A percentile compares a stretch with the other conserved stretches of the same genome.
Conservation (phyloP, 2,329 filamentous ascomycete species). For the Ascosphaera acerosa region DNA sequence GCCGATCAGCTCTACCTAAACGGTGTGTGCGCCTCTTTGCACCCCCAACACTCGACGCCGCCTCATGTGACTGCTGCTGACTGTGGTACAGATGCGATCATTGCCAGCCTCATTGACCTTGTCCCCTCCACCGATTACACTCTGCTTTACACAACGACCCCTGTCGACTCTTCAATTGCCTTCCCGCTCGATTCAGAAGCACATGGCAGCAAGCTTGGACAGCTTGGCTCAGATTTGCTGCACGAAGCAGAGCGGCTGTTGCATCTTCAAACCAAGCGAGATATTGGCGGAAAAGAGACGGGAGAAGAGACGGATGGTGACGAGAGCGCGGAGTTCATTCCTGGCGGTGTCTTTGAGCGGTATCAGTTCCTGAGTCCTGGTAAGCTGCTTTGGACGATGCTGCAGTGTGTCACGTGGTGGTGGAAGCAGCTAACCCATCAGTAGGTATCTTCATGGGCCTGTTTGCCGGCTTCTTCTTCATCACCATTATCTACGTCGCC, state of each 20-base stretch:
- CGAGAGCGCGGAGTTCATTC: conserved; percentile 9
- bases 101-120: conserved; percentile 22
- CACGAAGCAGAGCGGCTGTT: conserved; percentile 30
- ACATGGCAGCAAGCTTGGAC: too few species aligned
- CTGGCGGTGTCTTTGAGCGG: conserved; percentile 53
- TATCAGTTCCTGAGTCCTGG: conserved; percentile 88
- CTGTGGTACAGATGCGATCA: conserved; percentile 24
- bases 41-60: too few species aligned
- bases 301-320: conserved; percentile 7
- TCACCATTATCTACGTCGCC: conserved; percentile 56
- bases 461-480: conserved; percentile 40
- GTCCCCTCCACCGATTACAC: conserved; percentile 37
- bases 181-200: too few species aligned
- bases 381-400: conserved; percentile 22
- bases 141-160: conserved; percentile 47
- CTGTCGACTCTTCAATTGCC: conserved; percentile 14
- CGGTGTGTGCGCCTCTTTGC: too few species aligned
- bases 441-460: conserved; percentile 75
- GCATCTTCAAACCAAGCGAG: conserved; percentile 52
- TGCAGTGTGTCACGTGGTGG: neutral
- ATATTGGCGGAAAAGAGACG: conserved; percentile 19
- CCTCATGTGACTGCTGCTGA: too few species aligned
- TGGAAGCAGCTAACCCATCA: too few species aligned
- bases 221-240: conserved; percentile 22
- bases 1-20: conserved; percentile 18